phyloP scores from a whole-genome alignment of 2,329 filamentous ascomycete species.

The Lasiodiplodia sp. region DNA sequence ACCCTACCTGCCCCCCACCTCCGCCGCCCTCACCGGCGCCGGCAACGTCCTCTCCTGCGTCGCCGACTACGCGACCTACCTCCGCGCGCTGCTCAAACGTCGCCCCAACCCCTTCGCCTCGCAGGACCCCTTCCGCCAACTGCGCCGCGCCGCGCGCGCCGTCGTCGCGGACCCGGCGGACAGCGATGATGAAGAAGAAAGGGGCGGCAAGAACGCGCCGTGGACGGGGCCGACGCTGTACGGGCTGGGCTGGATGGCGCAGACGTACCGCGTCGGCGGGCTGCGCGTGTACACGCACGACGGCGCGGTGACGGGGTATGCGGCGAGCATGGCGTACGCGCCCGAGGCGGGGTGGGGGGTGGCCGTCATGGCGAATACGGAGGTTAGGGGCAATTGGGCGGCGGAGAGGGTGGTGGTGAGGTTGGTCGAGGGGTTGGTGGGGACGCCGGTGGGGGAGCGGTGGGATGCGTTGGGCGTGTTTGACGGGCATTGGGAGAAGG shows the following conservation, averaged over 20 bases:
- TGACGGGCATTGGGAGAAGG: not conserved
- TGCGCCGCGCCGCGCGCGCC: slow-evolving; percentile 20
- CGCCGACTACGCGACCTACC: slow-evolving; percentile 37
- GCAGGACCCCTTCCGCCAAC: not conserved
- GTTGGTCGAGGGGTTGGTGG: slow-evolving; percentile 10
- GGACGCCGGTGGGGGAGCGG: not conserved
- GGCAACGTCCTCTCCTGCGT: slow-evolving; percentile 37
- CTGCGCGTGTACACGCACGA: not conserved
- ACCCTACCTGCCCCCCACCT: slow-evolving; percentile 21
- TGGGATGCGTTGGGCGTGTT: not conserved
- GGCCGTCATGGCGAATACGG: slow-evolving; percentile 24
- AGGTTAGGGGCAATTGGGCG: not conserved
- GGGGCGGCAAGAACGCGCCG: not conserved
- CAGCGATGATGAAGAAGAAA: not conserved
- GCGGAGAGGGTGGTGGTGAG: not conserved
- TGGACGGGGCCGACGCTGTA: slow-evolving; percentile 13
- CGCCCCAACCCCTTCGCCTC: slow-evolving; percentile 18
- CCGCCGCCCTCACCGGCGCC: slow-evolving; percentile 37
- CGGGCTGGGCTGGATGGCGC: slow-evolving; percentile 16
- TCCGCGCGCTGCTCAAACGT: slow-evolving; percentile 36
- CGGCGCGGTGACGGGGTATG: slow-evolving; percentile 26
- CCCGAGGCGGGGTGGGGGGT: slow-evolving; percentile 13
- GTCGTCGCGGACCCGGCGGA: not conserved
- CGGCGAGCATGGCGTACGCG: slow-evolving; percentile 3
- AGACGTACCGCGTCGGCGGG: not conserved